These are phyloP conservation scores for Rubia peregrina DNA, from an alignment of 305 asterid species.

Conservation along the genomic window DNA sequence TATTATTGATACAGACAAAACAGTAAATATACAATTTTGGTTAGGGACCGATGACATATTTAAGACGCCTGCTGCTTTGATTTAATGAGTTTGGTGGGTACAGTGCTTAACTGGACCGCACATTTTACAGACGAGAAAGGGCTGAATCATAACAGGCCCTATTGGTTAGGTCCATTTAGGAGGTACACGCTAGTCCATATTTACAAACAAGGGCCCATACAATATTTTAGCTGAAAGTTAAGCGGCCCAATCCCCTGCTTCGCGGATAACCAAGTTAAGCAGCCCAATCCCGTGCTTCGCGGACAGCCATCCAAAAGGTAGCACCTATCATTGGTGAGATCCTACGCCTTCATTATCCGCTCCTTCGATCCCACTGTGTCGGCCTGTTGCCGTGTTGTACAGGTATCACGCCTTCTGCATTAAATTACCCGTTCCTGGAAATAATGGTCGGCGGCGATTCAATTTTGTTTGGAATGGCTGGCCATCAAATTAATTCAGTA, in stretches of 20 bases:
- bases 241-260: background rate
- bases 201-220: background rate
- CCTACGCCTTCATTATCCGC: conserved; percentile 3
- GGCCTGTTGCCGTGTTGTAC: background rate
- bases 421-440: background rate
- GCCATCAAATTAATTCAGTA: too few relatives aligned
- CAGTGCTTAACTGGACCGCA: too few relatives aligned
- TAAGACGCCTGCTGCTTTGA: too few relatives aligned
- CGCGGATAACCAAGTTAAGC: background rate
- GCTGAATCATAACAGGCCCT: background rate
- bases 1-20: too few relatives aligned
- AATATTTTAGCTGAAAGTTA: background rate
- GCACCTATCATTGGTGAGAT: background rate
- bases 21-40: too few relatives aligned
- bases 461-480: background rate
- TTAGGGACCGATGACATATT: too few relatives aligned
- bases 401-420: background rate
- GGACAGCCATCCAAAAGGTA: background rate
- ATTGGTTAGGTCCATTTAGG: background rate
- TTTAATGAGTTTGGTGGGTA: background rate
- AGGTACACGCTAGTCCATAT: background rate
- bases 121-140: background rate
- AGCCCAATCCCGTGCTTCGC: conserved; percentile 12
- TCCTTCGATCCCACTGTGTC: background rate
- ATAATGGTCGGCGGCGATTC: background rate